phyloP scores from a whole-genome alignment of 192 early-diverging fungal species.

The Rhizoclosmatium sp. region DNA sequence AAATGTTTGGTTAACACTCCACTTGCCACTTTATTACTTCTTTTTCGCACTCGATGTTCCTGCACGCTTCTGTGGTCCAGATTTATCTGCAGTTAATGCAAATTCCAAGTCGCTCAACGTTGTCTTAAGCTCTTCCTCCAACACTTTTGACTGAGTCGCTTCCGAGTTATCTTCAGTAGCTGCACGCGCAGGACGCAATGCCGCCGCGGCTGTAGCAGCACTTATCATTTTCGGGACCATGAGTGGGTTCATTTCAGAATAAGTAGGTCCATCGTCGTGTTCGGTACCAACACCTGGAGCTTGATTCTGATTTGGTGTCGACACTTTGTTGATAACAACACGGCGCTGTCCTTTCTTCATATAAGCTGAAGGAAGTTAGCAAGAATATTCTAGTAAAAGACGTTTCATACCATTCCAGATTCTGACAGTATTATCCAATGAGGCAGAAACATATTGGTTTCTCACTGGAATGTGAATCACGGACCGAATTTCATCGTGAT shows the following conservation, averaged over 20 bases:
- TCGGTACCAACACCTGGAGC: background rate
- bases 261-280: conserved; percentile 26
- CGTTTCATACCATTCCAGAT: conserved; percentile 60
- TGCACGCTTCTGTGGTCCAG: background rate
- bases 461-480: conserved; percentile 63
- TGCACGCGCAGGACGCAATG: background rate
- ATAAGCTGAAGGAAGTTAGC: conserved; percentile 39
- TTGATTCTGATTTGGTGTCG: background rate
- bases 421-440: conserved; percentile 67
- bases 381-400: background rate
- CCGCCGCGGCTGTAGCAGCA: conserved; percentile 22
- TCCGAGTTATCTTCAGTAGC: conserved; percentile 16
- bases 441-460: conserved; percentile 65
- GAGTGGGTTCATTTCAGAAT: conserved; percentile 54
- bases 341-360: conserved; percentile 52
- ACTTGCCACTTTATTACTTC: background rate
- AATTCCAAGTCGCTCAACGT: conserved; percentile 53
- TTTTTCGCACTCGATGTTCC: background rate
- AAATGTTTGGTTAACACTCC: background rate
- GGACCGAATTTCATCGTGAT: conserved; percentile 60
- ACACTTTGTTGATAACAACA: background rate
- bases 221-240: conserved; percentile 48
- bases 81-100: conserved; percentile 38
- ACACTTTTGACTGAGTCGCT: conserved; percentile 22
- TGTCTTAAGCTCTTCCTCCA: conserved; percentile 54